phyloP scores from a whole-genome alignment of 257 asterid species.

The Fraxinus americana region DNA sequence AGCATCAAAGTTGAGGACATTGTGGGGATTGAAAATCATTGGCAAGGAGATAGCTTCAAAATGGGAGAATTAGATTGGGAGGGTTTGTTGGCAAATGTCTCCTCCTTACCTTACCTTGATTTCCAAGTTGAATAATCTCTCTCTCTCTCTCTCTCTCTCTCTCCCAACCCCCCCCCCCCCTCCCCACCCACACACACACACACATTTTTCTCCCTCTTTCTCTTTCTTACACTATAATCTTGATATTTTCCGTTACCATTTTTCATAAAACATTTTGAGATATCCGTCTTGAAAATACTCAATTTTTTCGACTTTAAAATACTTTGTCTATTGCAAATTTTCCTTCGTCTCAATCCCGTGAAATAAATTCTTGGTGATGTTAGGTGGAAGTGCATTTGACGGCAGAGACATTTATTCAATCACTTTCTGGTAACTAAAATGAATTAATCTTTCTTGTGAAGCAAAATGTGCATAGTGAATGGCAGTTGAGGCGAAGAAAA shows the following conservation, averaged over 20 bases:
- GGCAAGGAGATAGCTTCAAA: constrained; percentile 73
- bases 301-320: background rate
- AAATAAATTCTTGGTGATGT: background rate
- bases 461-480: constrained; percentile 1
- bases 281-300: background rate
- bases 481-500: background rate
- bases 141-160: background rate
- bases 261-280: background rate
- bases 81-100: constrained; percentile 93
- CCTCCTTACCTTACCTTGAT: constrained; percentile 88
- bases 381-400: background rate
- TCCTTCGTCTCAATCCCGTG: background rate
- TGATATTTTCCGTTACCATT: background rate
- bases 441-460: background rate
- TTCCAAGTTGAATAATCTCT: constrained; percentile 55
- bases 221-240: background rate
- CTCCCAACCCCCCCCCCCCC: too few species aligned
- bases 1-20: constrained; percentile 54
- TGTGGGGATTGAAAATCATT: constrained; percentile 66
- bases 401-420: background rate
- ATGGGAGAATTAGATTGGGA: constrained; percentile 95
- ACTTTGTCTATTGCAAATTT: background rate
- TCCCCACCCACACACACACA: too few species aligned
- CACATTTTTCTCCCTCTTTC: background rate
- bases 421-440: background rate